These are phyloP conservation scores for Trichocladium uniseriatum DNA, from an alignment of 495 filamentous ascomycete genomes.

Conservation along the genomic window DNA sequence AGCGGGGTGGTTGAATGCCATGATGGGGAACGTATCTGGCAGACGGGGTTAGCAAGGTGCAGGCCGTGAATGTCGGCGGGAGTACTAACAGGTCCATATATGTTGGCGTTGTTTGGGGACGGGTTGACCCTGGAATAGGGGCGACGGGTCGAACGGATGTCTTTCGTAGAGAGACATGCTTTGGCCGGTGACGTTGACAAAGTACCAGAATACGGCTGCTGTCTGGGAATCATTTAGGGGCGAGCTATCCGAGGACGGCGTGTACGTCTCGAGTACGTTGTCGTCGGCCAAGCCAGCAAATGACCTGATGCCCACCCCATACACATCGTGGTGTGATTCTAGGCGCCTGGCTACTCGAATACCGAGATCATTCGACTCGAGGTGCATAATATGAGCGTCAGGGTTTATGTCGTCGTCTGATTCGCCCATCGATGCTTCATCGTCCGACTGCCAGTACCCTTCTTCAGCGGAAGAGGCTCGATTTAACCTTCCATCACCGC, in stretches of 20 bases:
- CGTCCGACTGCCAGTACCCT: conserved; percentile 48
- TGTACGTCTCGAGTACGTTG: conserved; percentile 71
- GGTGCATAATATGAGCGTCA: conserved; percentile 20
- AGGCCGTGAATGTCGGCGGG: no score
- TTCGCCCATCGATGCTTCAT: conserved; percentile 53
- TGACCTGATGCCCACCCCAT: conserved; percentile 31
- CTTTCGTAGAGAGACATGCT: conserved; percentile 83
- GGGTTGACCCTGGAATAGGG: conserved; percentile 54
- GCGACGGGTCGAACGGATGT: conserved; percentile 66
- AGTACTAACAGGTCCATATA: conserved; percentile 61
- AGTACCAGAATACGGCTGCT: conserved; percentile 84
- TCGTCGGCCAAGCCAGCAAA: conserved; percentile 34
- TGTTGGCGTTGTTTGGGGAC: conserved; percentile 63
- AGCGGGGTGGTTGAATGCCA: conserved; percentile 72
- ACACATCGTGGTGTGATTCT: conserved; percentile 24
- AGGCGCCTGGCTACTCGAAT: conserved; percentile 29
- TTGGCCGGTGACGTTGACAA: conserved; percentile 81
- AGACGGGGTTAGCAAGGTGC: background rate
- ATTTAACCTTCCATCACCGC: background rate
- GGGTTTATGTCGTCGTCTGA: conserved; percentile 41
- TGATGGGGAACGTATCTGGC: conserved; percentile 67
- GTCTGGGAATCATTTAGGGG: conserved; percentile 77
- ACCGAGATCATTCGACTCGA: conserved; percentile 33
- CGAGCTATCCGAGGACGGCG: conserved; percentile 61
- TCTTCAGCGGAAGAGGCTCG: conserved; percentile 18